phyloP scores from a whole-genome alignment of 306 rosid genomes.

The Neltuma alba region DNA sequence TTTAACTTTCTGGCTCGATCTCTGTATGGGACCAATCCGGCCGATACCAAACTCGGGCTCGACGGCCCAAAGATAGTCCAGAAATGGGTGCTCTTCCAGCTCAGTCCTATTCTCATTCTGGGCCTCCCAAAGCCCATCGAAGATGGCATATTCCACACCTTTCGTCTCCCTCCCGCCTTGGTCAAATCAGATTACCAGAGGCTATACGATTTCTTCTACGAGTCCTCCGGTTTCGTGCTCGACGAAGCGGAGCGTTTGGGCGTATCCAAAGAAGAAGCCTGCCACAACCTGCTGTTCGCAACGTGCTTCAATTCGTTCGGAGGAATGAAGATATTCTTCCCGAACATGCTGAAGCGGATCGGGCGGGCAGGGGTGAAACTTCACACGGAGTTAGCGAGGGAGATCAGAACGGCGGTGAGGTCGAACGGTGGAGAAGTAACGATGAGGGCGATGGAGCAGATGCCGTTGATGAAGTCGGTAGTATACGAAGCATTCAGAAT shows the following conservation, averaged over 20 bases:
- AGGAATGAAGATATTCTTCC: constrained; percentile 58
- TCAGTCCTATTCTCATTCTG: constrained; percentile 61
- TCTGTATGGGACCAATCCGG: constrained; percentile 57
- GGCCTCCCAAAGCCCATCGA: constrained; percentile 74
- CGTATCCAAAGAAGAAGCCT: constrained; percentile 78
- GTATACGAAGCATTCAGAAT: constrained; percentile 75
- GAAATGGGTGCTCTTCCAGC: constrained; percentile 82
- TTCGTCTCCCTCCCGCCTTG: constrained; percentile 57
- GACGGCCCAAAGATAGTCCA: constrained; percentile 74
- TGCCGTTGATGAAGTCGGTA: constrained; percentile 90
- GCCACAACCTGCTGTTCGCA: constrained; percentile 82
- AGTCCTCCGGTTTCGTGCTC: constrained; percentile 52
- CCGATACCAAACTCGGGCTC: constrained; percentile 49
- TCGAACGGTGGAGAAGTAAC: constrained; percentile 72
- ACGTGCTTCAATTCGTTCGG: constrained; percentile 92
- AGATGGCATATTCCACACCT: constrained; percentile 58
- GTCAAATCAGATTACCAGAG: constrained; percentile 69
- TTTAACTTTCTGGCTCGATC: constrained; percentile 72
- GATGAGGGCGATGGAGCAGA: constrained; percentile 81
- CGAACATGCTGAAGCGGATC: too few relatives aligned
- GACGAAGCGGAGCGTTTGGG: constrained; percentile 82
- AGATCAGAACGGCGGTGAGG: constrained; percentile 66
- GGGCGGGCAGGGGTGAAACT: constrained; percentile 66
- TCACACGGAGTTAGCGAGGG: constrained; percentile 64
- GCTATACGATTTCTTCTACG: constrained; percentile 79